A percentile compares a stretch with the other conserved stretches of the same genome.
These are phyloP conservation scores for Schizosaccharomyces pombe DNA, from an alignment of 805 yeast genomes.

Conservation along the genomic window DNA sequence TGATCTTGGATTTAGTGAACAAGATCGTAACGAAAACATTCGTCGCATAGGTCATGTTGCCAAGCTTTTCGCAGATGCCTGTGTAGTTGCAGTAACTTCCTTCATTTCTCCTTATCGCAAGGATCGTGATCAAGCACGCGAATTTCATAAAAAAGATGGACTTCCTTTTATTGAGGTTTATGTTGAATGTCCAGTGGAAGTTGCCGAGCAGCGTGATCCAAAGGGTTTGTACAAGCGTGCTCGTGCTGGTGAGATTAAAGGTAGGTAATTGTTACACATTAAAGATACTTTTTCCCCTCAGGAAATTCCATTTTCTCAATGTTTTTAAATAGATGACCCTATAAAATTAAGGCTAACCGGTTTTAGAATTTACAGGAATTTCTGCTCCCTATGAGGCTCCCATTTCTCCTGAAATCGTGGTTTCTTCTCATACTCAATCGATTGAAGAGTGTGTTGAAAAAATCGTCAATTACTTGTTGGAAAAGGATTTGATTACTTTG, in stretches of 20 bases:
- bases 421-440: constrained; percentile 44
- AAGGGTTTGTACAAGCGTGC: constrained; percentile 94
- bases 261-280: too few species aligned
- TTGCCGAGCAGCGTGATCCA: constrained; percentile 93
- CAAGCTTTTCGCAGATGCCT: constrained; percentile 81
- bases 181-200: constrained; percentile 79
- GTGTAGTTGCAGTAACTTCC: constrained; percentile 66
- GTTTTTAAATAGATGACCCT: too few species aligned
- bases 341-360: too few species aligned
- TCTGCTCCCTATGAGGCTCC: constrained; percentile 95
- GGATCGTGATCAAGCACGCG: constrained; percentile 70
- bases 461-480: constrained; percentile 41
- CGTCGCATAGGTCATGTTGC: constrained; percentile 89
- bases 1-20: constrained; percentile 78
- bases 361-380: constrained; percentile 90
- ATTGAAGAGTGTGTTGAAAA: constrained; percentile 62
- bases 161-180: constrained; percentile 76
- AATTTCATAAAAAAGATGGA: constrained; percentile 48
- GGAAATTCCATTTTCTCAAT: too few species aligned
- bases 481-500: neutral
- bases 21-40: constrained; percentile 82
- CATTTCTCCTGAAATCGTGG: constrained; percentile 54
- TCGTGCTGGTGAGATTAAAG: constrained; percentile 61
- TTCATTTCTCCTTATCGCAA: constrained; percentile 76
- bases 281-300: too few species aligned